Base-by-base conservation (phyloP, 352 stramenopile species). In the Hyaloperonospora arabidopsidis region DNA sequence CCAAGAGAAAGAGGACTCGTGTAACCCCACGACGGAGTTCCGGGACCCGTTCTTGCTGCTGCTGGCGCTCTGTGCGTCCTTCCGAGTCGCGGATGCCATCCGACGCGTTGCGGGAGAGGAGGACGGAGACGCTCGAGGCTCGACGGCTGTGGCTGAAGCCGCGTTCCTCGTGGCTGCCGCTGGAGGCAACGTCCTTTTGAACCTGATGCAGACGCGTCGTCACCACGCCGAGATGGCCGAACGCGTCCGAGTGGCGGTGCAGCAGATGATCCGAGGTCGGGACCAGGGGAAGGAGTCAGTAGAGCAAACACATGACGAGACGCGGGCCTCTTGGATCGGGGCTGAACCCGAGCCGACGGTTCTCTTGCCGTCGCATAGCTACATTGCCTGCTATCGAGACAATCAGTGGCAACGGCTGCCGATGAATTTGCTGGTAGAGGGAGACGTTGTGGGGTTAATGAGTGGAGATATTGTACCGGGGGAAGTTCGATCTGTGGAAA, bases 351-450 rank as follows among this genome's bases (percentile, higher is more conserved):
- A 72, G 47, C 60, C 73, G 1, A 72, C 68, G n/a, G 71, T 86
- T 19, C 56, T 93, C 40, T 63, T 88, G 50, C 84, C 84, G 13
- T 93, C 84, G 4, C 87, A 78, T 12, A 87, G 79, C 44, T 84
- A 87, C 52, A 72, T 87, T 15, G 77, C 81, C 14, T 91, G 80
- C 61, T 93, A 90, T 41, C 66, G 84, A 22, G 81, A 93, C 60
- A 75, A 46, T 45, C 72, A 88, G 49, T 93, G 84, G 84, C 79
- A 89, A 50, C 78, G 81, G 15, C 45, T 91, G 45, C 79, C 84
- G 2, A 91, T 87, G 78, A 94, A 92, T 57, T 62, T 94, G 29
- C 58, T 94, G 1, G 84, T 92, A 0, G 65, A 92, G 35, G 78
- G 79, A 19, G 84, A 94, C 38, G 58, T 94, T 10, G 66, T 94